phyloP scores from a whole-genome alignment of 192 early-diverging fungal genomes.

The Phlyctochytrium planicorne region DNA sequence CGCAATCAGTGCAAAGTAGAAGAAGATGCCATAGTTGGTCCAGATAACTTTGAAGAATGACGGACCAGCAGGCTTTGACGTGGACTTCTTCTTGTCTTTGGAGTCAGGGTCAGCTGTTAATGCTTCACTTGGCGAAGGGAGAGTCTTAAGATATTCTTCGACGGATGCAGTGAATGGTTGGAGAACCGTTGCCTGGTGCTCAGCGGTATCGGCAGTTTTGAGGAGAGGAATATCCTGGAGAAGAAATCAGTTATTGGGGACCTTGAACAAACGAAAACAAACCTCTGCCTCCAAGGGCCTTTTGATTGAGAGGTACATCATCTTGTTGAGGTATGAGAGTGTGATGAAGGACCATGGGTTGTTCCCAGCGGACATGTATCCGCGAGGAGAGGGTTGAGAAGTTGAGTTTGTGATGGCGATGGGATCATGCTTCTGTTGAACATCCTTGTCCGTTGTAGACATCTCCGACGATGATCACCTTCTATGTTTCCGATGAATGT shows the following conservation, averaged over 20 bases:
- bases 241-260: not conserved
- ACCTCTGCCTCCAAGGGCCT: not conserved
- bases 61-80: not conserved
- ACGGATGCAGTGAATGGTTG: not conserved
- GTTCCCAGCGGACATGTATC: not conserved
- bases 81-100: not conserved
- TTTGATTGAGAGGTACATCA: not conserved
- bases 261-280: not conserved
- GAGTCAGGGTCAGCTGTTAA: not conserved
- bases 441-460: too few relatives aligned
- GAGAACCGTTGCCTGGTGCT: not conserved
- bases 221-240: not conserved
- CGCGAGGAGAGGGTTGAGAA: too few relatives aligned
- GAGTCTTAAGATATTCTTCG: not conserved
- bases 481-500: too few relatives aligned
- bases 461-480: too few relatives aligned
- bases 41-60: conserved; percentile 2
- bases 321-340: conserved; percentile 5
- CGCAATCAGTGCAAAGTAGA: too few relatives aligned
- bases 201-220: not conserved
- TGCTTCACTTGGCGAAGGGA: not conserved
- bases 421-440: too few relatives aligned
- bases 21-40: conserved; percentile 2
- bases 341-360: conserved; percentile 17
- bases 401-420: too few relatives aligned